phyloP scores from a whole-genome alignment of 352 stramenopile species.

The Phytopythium helicoides region DNA sequence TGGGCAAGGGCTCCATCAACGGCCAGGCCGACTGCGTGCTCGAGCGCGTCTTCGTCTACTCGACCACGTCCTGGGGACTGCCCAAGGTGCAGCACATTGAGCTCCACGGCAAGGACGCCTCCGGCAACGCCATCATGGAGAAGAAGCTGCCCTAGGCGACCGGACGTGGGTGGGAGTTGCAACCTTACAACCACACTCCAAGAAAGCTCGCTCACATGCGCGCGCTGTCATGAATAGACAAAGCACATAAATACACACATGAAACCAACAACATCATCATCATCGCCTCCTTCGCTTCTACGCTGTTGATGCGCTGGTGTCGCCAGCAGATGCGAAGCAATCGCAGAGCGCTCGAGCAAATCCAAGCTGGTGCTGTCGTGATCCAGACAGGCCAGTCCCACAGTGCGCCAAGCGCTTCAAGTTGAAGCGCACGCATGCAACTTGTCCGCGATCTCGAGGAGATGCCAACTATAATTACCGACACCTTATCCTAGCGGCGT shows the following conservation, averaged over 20 bases:
- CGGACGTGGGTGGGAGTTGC: not conserved
- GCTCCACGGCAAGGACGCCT: conserved; percentile 75
- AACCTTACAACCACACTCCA: no score
- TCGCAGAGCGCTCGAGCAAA: conserved; percentile 2
- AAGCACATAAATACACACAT: conserved; percentile 11
- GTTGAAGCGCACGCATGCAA: not conserved
- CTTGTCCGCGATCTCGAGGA: no score
- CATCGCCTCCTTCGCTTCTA: no score
- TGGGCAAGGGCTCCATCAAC: conserved; percentile 72
- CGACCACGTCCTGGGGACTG: conserved; percentile 84
- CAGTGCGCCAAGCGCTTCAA: no score
- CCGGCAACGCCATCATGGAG: conserved; percentile 71
- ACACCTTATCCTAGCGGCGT: no score
- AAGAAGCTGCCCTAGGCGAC: conserved; percentile 78
- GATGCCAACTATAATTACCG: no score
- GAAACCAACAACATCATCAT: no score
- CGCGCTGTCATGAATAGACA: not conserved
- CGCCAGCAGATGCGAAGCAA: no score
- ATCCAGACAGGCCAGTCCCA: no score
- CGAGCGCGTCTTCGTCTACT: conserved; percentile 83
- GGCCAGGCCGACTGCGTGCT: conserved; percentile 64
- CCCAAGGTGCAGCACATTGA: conserved; percentile 90
- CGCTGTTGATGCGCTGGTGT: no score
- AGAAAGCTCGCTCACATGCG: not conserved
- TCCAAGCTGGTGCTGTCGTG: not conserved